Evolutionary conservation across 2,329 filamentous ascomycete genomes (phyloP), one percentile per base, ranked within the genome.

Genomic region (Aspergillus texensis): DNA sequence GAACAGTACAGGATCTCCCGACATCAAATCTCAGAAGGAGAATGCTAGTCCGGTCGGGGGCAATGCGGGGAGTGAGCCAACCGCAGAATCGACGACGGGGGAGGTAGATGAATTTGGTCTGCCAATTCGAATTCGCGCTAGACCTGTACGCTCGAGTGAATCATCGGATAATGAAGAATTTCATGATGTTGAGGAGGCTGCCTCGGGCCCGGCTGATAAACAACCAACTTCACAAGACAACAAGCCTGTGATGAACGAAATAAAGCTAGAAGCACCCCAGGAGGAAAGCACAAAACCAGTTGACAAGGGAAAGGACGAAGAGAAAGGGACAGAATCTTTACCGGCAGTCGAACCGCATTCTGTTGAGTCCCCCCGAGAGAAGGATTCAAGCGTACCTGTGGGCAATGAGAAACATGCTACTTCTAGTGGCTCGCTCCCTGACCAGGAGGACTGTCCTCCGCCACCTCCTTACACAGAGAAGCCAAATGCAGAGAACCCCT

Each of bases 71-170:
- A 57, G 55, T 41, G 62, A 60, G 8, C 43, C 63, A 21, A 52
- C 52, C 8, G 26, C 57, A 14, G 58, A 52, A 21, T 57, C 64
- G 8, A 53, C 32, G 46, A 58, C 65, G 53, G 74, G 72, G 45
- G 72, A 72, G 28, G 54, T 78, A 32, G 78, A 80, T 56, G 78
- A 79, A 53, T 80, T 80, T 65, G 78, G 78, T 1, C 71, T 80
- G 19, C 78, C 77, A 8, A 75, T 79, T 65, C 77, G 73, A 66
- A 45, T 63, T 50, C 71, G 70, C 24, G 57, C 68, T 32, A 67
- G 53, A 34, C 65, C 69, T 34, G 45, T 62, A 46, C 69, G 58
- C 36, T 59, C 67, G n/a, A 65, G 58, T 39, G 66, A 68, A 28
- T 61, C 67, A 0, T 58, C 68, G 21, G 62, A 69, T 19, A 58